A percentile compares a stretch with the other conserved stretches of the same genome.
These are phyloP conservation scores for Penicillium olsonii DNA, from an alignment of 2,329 filamentous ascomycete species.

Conservation along the genomic window DNA sequence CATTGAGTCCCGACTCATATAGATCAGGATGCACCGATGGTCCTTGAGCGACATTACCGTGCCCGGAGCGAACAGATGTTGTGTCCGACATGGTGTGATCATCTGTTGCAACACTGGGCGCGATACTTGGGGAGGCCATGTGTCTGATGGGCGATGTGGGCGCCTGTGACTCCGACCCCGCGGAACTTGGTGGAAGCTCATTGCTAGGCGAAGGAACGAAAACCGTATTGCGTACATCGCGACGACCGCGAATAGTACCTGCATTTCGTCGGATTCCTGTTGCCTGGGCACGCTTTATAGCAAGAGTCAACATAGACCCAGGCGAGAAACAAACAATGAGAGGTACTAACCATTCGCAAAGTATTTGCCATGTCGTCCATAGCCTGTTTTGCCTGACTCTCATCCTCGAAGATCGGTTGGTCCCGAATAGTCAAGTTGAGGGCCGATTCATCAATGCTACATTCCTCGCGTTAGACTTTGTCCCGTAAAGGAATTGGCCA, in stretches of 20 bases:
- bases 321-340: no score
- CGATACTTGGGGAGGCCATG: slow-evolving; percentile 53
- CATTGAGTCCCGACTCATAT: slow-evolving; percentile 75
- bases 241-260: slow-evolving; percentile 80
- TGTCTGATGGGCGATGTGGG: slow-evolving; percentile 40
- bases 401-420: slow-evolving; percentile 52
- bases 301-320: background rate
- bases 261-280: slow-evolving; percentile 64
- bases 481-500: no score
- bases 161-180: slow-evolving; percentile 27
- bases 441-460: slow-evolving; percentile 44
- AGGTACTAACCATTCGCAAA: slow-evolving; percentile 44
- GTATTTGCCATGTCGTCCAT: slow-evolving; percentile 52
- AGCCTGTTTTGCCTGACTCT: slow-evolving; percentile 50
- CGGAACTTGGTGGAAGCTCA: slow-evolving; percentile 32
- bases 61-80: slow-evolving; percentile 85
- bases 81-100: slow-evolving; percentile 78
- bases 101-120: slow-evolving; percentile 47
- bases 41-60: slow-evolving; percentile 69
- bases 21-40: slow-evolving; percentile 81
- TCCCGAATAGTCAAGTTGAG: slow-evolving; percentile 52
- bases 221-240: slow-evolving; percentile 89
- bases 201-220: slow-evolving; percentile 63
- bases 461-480: slow-evolving; percentile 18
- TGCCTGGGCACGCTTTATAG: slow-evolving; percentile 46